Conservation (phyloP, 495 filamentous ascomycete genomes). For the Daldinia decipiens region DNA sequence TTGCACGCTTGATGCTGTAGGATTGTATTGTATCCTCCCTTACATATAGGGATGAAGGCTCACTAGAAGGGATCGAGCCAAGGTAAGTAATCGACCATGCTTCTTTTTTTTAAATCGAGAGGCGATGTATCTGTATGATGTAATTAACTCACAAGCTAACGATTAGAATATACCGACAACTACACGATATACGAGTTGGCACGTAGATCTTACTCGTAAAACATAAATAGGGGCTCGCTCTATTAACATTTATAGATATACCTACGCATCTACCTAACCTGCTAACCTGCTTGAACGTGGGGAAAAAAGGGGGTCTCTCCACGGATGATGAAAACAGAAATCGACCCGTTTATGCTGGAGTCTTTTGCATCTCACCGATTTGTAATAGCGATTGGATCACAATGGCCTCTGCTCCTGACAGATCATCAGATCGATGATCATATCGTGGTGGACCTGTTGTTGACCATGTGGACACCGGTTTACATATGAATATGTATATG, state of each 20-base stretch:
- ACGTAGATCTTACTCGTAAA: conserved; percentile 26
- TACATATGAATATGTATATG: no score
- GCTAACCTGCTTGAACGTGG: conserved; percentile 20
- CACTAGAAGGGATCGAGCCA: background rate
- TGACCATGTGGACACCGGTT: conserved; percentile 4
- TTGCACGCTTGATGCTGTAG: background rate
- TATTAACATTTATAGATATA: conserved; percentile 27
- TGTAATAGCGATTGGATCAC: conserved; percentile 17
- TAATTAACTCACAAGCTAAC: conserved; percentile 7
- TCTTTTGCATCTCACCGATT: conserved; percentile 33
- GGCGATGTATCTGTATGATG: conserved; percentile 18
- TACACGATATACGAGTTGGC: conserved; percentile 25
- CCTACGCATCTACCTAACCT: no score
- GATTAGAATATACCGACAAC: background rate
- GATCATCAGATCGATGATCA: conserved; percentile 42
- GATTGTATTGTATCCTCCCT: background rate
- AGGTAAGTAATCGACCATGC: conserved; percentile 3
- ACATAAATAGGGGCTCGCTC: conserved; percentile 24
- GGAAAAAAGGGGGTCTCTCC: conserved; percentile 36
- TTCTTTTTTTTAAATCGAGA: background rate
- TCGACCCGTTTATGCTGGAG: conserved; percentile 23
- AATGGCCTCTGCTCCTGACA: conserved; percentile 36
- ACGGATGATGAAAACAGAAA: conserved; percentile 24
- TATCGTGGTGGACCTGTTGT: conserved; percentile 29
- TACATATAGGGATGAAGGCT: conserved; percentile 2